Conservation (phyloP, 345 rosid species). For the Crucihimalaya himalaica region DNA sequence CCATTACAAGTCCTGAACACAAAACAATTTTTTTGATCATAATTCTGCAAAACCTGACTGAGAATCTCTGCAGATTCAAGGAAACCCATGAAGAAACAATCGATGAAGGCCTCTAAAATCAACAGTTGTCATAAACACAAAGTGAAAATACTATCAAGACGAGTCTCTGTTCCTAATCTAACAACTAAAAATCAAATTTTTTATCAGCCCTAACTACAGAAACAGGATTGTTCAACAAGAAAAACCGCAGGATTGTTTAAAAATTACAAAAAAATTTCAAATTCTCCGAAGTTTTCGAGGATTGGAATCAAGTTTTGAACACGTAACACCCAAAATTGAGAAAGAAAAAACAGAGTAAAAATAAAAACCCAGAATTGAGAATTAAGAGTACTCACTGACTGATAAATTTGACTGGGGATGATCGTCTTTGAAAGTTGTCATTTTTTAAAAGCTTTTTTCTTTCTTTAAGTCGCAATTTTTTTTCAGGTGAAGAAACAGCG, state of each 20-base stretch:
- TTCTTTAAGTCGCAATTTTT: neutral
- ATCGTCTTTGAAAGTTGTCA: conserved; percentile 13
- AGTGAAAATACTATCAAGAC: too few relatives aligned
- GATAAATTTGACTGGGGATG: conserved; percentile 22
- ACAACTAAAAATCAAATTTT: too few relatives aligned
- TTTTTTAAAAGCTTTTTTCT: neutral
- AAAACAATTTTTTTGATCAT: neutral
- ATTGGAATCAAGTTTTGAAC: neutral
- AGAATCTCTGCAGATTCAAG: neutral
- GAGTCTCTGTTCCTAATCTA: too few relatives aligned
- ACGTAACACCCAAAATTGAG: neutral
- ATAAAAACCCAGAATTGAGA: neutral
- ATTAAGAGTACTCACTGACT: conserved; percentile 19
- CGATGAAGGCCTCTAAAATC: neutral
- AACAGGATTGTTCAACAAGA: conserved; percentile 2
- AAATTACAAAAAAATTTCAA: neutral
- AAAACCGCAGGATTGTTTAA: neutral
- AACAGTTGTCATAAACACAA: conserved; percentile 1
- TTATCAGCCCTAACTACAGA: neutral
- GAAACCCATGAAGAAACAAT: conserved; percentile 9
- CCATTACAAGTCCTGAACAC: conserved; percentile 35
- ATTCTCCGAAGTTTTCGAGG: neutral
- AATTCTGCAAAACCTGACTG: neutral
- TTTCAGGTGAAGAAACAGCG: conserved; percentile 3
- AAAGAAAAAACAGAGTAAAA: neutral